These are phyloP conservation scores for Aureobasidium sp. DNA, from an alignment of 2,329 filamentous ascomycete genomes.

Conservation along the genomic window DNA sequence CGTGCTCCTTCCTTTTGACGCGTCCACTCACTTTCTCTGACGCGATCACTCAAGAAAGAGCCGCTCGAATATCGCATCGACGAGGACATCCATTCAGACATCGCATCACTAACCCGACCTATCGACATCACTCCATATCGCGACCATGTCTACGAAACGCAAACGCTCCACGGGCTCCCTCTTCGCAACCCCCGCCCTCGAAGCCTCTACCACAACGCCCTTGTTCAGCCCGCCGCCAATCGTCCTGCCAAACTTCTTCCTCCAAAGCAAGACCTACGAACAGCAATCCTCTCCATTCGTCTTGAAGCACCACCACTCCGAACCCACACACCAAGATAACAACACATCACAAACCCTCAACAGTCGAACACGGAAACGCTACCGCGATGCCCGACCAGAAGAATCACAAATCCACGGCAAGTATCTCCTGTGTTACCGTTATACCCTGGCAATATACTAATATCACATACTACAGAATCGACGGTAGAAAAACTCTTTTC, in stretches of 20 bases:
- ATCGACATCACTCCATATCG: background rate
- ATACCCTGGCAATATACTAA: no score
- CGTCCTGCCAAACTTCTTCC: conserved; percentile 33
- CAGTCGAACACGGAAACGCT: conserved; percentile 65
- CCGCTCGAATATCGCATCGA: no score
- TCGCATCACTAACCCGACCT: background rate
- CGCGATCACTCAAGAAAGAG: background rate
- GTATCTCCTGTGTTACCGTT: no score
- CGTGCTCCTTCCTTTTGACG: background rate
- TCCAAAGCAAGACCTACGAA: conserved; percentile 31
- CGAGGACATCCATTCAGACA: no score
- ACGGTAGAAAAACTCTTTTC: conserved; percentile 51
- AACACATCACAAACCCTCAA: conserved; percentile 46
- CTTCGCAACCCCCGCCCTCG: conserved; percentile 49
- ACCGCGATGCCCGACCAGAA: conserved; percentile 64
- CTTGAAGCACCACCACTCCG: background rate
- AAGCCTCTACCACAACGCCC: conserved; percentile 32
- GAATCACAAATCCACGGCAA: conserved; percentile 62
- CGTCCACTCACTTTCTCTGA: conserved; percentile 7
- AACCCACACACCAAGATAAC: background rate
- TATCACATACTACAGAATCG: conserved; percentile 38
- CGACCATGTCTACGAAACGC: conserved; percentile 59
- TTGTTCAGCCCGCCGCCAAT: conserved; percentile 22
- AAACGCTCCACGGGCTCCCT: conserved; percentile 57
- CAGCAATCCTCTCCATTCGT: background rate